A percentile compares a stretch with the other conserved stretches of the same genome.
These are phyloP conservation scores for Penicillium sp. DNA, from an alignment of 2,329 filamentous ascomycete genomes.

Conservation along the genomic window DNA sequence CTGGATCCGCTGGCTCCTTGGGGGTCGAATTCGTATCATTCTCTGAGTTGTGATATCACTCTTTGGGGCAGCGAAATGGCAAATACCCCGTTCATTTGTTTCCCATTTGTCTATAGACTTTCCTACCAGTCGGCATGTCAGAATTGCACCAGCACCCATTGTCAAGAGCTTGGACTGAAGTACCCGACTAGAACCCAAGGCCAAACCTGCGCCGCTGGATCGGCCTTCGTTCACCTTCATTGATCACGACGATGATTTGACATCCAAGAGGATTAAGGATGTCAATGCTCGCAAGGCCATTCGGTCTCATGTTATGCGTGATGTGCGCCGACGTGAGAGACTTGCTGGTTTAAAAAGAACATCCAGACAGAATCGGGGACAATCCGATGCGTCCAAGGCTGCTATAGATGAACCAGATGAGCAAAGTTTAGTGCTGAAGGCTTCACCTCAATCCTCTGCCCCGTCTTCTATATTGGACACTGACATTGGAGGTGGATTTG, in stretches of 20 bases:
- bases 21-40: background rate
- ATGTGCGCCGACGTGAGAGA: slow-evolving; percentile 43
- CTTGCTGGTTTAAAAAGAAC: slow-evolving; percentile 40
- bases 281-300: slow-evolving; percentile 41
- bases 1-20: background rate
- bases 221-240: slow-evolving; percentile 43
- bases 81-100: background rate
- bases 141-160: background rate
- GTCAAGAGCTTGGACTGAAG: background rate
- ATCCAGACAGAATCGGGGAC: slow-evolving; percentile 26
- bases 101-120: slow-evolving; percentile 6
- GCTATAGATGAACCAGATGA: slow-evolving; percentile 9
- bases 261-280: slow-evolving; percentile 41
- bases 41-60: background rate
- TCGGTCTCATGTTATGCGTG: slow-evolving; percentile 46
- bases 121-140: background rate
- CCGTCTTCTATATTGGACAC: slow-evolving; percentile 2
- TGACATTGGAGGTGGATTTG: background rate
- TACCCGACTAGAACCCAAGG: slow-evolving; percentile 18
- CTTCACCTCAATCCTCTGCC: slow-evolving; percentile 14
- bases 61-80: background rate
- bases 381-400: slow-evolving; percentile 9
- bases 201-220: slow-evolving; percentile 25
- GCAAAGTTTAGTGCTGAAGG: slow-evolving; percentile 14
- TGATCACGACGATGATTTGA: slow-evolving; percentile 42